Evolutionary conservation across 768 basidiomycete genomes (phyloP).

Genomic region (Mycena maculata): DNA sequence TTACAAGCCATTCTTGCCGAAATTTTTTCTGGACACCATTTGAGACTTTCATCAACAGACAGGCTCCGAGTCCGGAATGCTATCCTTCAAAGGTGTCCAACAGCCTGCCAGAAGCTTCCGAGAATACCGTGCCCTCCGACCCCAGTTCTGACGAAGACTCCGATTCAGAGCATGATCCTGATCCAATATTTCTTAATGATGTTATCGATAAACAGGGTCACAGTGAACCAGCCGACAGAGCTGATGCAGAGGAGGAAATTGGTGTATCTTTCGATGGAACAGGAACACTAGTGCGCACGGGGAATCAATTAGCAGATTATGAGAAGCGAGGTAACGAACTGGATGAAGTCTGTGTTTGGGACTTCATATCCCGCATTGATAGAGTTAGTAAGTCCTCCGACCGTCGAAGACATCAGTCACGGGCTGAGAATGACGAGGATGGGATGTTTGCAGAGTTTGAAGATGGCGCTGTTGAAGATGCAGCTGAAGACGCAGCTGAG

Average conservation of each 20-base stretch:
- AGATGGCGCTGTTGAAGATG: neutral
- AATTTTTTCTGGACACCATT: conserved; percentile 41
- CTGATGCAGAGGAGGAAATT: conserved; percentile 29
- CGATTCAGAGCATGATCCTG: too few relatives aligned
- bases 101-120: neutral
- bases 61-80: too few relatives aligned
- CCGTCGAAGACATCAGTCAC: neutral
- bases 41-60: conserved; percentile 34
- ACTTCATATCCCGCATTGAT: conserved; percentile 39
- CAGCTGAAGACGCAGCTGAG: too few relatives aligned
- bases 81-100: conserved; percentile 10
- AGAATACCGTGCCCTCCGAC: too few relatives aligned
- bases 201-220: conserved; percentile 3
- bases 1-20: conserved; percentile 40
- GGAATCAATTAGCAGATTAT: conserved; percentile 43
- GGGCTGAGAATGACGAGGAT: conserved; percentile 20
- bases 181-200: conserved; percentile 13
- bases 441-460: conserved; percentile 2
- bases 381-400: conserved; percentile 32
- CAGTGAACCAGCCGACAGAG: neutral
- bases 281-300: conserved; percentile 30
- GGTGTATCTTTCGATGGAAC: conserved; percentile 18
- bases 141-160: conserved; percentile 1
- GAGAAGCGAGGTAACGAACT: conserved; percentile 33
- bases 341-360: conserved; percentile 41